Percentiles rank a stretch among this genome's conserved stretches.
phyloP scores from a whole-genome alignment of 2,329 filamentous ascomycete species.

The Aureobasidium sp. region DNA sequence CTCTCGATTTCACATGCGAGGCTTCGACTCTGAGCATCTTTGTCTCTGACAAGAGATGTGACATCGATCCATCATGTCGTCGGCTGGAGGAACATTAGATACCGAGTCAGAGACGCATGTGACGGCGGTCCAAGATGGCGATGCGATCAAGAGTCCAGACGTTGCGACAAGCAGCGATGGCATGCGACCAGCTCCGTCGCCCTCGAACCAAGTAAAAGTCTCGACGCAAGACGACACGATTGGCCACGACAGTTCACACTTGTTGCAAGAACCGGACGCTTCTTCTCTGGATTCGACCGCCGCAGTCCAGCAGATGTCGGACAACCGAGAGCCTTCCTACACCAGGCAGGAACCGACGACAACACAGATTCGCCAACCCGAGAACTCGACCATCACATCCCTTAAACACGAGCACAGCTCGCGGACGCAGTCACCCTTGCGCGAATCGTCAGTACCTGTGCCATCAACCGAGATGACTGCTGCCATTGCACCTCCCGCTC shows the following conservation, averaged over 20 bases:
- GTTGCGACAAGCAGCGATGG: not conserved
- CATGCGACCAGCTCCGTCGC: not conserved
- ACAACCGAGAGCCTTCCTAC: slow-evolving; percentile 29
- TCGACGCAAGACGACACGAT: not conserved
- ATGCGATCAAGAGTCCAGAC: not conserved
- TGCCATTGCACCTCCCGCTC: slow-evolving; percentile 19
- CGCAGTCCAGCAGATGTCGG: slow-evolving; percentile 17
- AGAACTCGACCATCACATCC: not conserved
- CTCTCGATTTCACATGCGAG: slow-evolving; percentile 2
- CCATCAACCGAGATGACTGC: slow-evolving; percentile 31
- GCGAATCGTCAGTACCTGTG: slow-evolving; percentile 35
- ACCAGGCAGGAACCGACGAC: slow-evolving; percentile 25
- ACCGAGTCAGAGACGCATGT: not conserved
- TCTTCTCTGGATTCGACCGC: not conserved
- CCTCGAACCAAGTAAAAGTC: not conserved
- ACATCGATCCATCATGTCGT: not conserved
- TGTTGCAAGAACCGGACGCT: not conserved
- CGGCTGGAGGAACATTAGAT: not conserved
- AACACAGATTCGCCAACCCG: slow-evolving; percentile 11
- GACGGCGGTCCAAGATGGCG: not conserved
- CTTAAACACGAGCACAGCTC: slow-evolving; percentile 41
- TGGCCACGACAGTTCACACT: slow-evolving; percentile 2
- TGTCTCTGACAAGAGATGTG: slow-evolving; percentile 1
- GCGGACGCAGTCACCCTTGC: slow-evolving; percentile 30
- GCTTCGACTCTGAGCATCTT: not conserved